Evolutionary conservation across 495 filamentous ascomycete genomes (phyloP), one percentile per base, ranked within the genome.

Genomic region (Entonaema liquescens): DNA sequence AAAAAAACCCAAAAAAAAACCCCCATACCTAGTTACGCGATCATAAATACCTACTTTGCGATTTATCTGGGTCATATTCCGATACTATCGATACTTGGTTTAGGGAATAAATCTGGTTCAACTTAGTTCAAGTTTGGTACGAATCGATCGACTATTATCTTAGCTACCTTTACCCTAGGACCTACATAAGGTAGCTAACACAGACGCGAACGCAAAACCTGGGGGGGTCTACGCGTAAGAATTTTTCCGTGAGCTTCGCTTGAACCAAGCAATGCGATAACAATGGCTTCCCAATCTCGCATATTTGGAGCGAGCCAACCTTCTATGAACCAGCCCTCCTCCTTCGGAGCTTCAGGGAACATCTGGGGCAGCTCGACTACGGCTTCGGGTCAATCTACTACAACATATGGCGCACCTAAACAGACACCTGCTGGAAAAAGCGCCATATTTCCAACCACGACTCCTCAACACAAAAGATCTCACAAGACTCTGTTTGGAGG

Each of bases 231-330:
- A 29, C 49, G 49, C 42, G 42, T 47, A 11, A 47, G 42, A 47
- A 23, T 23, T 47, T 47, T 47, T 21, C 42, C 42, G 49, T 28
- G 25, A 21, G 26, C 26, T 53, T 53, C n/a, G 11, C 29, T 2
- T 26, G 25, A 29, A 8, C 23, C 25, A 57, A 36, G 31, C 53
- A 57, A 31, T 57, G 53, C 29, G 29, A 57, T 36, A 29, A 50
- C 54, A n/a, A 67, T 67, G 64, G 56, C 49, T 38, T 49, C 62
- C 28, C 62, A 65, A 56, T 29, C 36, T 17, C 54, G 8, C 58
- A 25, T 33, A 21, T 59, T n/a, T 26, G 59, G 44, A 62, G 19
- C 53, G 28, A 53, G 26, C 9, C 31, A 38, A 19, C 21, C 13
- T 58, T 12, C 25, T 13, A 17, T 21, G 42, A 28, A 26, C 28